These are phyloP conservation scores for Kodamaea anthophila DNA, from an alignment of 1,139 yeast genomes.

Conservation along the genomic window DNA sequence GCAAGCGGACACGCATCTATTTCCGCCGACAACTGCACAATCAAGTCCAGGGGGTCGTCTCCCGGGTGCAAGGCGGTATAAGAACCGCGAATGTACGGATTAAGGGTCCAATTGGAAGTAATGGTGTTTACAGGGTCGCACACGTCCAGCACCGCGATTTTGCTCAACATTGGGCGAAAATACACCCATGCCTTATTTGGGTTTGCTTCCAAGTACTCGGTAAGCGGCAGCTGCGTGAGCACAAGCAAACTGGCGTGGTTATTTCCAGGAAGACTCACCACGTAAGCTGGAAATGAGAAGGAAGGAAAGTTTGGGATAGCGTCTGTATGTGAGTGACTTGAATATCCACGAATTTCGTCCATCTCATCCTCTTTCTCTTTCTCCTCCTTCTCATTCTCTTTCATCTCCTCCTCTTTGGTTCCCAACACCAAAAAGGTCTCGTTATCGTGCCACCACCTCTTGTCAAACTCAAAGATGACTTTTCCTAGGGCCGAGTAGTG, in stretches of 20 bases:
- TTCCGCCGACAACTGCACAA: conserved; percentile 46
- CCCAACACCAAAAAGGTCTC: conserved; percentile 52
- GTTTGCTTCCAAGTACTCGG: conserved; percentile 40
- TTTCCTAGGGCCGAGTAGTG: conserved; percentile 76
- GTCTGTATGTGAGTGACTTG: background rate
- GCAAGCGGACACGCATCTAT: conserved; percentile 44
- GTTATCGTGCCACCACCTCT: conserved; percentile 56
- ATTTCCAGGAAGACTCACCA: conserved; percentile 25
- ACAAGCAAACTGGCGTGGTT: conserved; percentile 39
- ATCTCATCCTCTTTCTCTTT: background rate
- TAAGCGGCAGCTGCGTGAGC: conserved; percentile 65
- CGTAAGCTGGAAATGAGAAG: conserved; percentile 25
- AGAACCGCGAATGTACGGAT: conserved; percentile 67
- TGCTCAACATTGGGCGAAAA: conserved; percentile 30
- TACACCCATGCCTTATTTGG: conserved; percentile 37
- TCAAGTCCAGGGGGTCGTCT: conserved; percentile 60
- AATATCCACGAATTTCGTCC: background rate
- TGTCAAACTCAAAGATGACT: conserved; percentile 64
- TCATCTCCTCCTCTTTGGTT: conserved; percentile 11
- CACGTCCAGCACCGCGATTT: conserved; percentile 15
- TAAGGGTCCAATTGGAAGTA: conserved; percentile 63
- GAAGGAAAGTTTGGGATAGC: conserved; percentile 20
- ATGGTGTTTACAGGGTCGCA: conserved; percentile 45
- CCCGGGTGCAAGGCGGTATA: conserved; percentile 64
- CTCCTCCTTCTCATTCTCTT: background rate